Percentiles rank a stretch among this genome's conserved stretches.
Evolutionary conservation across 208 protist genomes (phyloP).

Genomic region (Crithidia mellificae): DNA sequence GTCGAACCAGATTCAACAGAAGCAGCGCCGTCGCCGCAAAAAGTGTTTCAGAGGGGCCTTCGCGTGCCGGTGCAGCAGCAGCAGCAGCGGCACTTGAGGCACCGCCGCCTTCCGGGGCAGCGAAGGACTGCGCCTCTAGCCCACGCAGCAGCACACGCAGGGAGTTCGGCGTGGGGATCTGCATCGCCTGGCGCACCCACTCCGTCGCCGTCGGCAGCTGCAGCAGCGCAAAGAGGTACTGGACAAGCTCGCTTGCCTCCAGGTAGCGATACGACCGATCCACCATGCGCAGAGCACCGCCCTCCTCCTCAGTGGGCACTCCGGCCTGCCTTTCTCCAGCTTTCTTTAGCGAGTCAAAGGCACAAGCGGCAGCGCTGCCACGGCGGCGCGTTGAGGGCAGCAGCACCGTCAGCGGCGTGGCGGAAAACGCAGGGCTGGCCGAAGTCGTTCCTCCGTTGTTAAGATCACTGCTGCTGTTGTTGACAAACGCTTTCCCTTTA

Average conservation of each 20-base stretch:
- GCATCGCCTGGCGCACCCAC: conserved; percentile 29
- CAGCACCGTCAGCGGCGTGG: conserved; percentile 19
- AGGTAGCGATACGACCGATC: conserved; percentile 21
- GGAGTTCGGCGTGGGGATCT: conserved; percentile 23
- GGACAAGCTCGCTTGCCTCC: conserved; percentile 33
- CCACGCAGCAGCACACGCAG: conserved; percentile 30
- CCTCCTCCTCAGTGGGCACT: neutral
- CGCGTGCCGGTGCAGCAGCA: conserved; percentile 11
- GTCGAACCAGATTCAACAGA: conserved; percentile 33
- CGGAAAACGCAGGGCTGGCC: conserved; percentile 1
- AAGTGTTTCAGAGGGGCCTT: conserved; percentile 25
- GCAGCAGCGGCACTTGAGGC: conserved; percentile 9
- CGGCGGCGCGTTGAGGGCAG: neutral
- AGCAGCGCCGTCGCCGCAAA: conserved; percentile 36
- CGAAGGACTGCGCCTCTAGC: conserved; percentile 29
- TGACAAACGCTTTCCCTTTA: too few relatives aligned
- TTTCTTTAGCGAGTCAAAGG: neutral
- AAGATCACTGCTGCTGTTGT: neutral
- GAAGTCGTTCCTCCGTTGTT: too few relatives aligned
- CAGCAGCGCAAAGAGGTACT: conserved; percentile 25
- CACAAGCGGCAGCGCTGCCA: neutral
- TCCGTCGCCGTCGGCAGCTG: conserved; percentile 24
- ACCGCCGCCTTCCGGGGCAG: conserved; percentile 5
- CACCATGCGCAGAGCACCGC: neutral
- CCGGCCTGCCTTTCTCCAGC: neutral